These are phyloP conservation scores for Bertia moriformis DNA, from an alignment of 2,329 filamentous ascomycete species.

Conservation along the genomic window DNA sequence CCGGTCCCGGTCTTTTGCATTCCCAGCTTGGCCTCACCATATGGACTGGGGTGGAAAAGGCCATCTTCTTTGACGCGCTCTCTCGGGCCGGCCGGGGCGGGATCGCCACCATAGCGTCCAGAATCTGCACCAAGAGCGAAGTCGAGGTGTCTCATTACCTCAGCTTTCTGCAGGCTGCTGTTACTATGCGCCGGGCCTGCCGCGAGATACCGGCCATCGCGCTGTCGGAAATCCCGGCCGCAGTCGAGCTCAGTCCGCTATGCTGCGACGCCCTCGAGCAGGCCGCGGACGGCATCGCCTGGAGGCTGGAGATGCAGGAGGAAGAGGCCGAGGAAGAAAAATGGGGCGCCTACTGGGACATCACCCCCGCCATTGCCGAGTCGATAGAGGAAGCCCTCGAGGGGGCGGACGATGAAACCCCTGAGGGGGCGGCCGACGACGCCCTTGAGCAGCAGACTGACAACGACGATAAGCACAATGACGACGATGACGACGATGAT, in stretches of 20 bases:
- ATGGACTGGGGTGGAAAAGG: constrained; percentile 64
- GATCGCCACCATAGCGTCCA: constrained; percentile 41
- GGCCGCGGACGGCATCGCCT: constrained; percentile 50
- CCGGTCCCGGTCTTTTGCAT: constrained; percentile 14
- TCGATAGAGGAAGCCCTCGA: constrained; percentile 9
- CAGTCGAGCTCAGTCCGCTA: constrained; percentile 53
- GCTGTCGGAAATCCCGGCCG: constrained; percentile 50
- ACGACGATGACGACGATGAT: constrained; percentile 7
- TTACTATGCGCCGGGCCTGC: constrained; percentile 21
- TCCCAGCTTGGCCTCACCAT: constrained; percentile 53
- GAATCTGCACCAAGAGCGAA: constrained; percentile 57
- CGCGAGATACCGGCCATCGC: constrained; percentile 21
- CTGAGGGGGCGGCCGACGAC: too few relatives aligned
- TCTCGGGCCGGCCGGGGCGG: constrained; percentile 49
- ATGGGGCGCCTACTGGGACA: constrained; percentile 53
- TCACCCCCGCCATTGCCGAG: too few relatives aligned
- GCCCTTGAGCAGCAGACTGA: too few relatives aligned
- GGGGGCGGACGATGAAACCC: constrained; percentile 9
- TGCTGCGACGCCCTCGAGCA: constrained; percentile 53
- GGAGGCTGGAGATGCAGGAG: constrained; percentile 50
- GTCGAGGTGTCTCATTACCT: constrained; percentile 63
- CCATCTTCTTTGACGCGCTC: constrained; percentile 51
- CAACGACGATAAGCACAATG: too few relatives aligned
- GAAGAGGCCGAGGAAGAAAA: constrained; percentile 39
- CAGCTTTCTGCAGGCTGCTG: constrained; percentile 37